Conservation (phyloP, 805 yeast genomes). For the Crinitomyces ghanaensis region DNA sequence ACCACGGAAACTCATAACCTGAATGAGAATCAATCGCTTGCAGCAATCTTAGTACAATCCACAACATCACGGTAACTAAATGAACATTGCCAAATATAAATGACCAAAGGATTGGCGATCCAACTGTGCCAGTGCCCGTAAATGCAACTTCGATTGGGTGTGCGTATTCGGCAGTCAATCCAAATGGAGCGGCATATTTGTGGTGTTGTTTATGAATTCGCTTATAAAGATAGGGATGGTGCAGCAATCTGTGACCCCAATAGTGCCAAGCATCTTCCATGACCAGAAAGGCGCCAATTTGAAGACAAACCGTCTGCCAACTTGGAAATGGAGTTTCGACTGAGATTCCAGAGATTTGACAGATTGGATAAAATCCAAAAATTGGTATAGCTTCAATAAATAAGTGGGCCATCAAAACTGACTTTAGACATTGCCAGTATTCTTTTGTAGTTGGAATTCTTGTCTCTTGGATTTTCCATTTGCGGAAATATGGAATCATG, state of each 20-base stretch:
- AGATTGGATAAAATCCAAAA: slow-evolving; percentile 93
- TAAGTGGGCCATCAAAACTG: slow-evolving; percentile 77
- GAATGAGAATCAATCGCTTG: slow-evolving; percentile 98
- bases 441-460: slow-evolving; percentile 70
- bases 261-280: slow-evolving; percentile 95
- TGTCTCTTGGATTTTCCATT: slow-evolving; percentile 80
- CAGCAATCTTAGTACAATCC: slow-evolving; percentile 81
- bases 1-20: slow-evolving; percentile 97
- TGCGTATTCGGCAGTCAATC: slow-evolving; percentile 94
- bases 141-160: slow-evolving; percentile 89
- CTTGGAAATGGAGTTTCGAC: slow-evolving; percentile 79
- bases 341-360: slow-evolving; percentile 66
- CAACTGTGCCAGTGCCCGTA: slow-evolving; percentile 92
- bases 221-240: slow-evolving; percentile 71
- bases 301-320: slow-evolving; percentile 43
- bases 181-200: slow-evolving; percentile 96
- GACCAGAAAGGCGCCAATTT: slow-evolving; percentile 66
- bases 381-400: slow-evolving; percentile 92
- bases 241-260: slow-evolving; percentile 86
- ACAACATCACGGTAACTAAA: slow-evolving; percentile 70
- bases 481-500: slow-evolving; percentile 70
- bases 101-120: slow-evolving; percentile 81
- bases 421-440: slow-evolving; percentile 84
- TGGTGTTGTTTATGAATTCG: slow-evolving; percentile 95
- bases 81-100: slow-evolving; percentile 67